phyloP scores from a whole-genome alignment of 495 filamentous ascomycete genomes.

The Articulospora tetracladia region DNA sequence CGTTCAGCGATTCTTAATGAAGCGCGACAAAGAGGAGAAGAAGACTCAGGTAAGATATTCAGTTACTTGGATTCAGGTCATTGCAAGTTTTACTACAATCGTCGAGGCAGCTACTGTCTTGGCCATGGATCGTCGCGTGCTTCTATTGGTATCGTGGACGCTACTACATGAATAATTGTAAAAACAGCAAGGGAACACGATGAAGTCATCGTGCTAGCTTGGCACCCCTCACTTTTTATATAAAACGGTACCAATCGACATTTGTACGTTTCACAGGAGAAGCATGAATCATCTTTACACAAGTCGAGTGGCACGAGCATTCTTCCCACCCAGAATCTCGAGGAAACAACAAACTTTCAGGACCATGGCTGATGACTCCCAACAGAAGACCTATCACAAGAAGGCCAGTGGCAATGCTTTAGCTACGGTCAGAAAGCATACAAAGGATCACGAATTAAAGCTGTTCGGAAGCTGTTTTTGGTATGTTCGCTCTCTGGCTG shows the following conservation, averaged over 20 bases:
- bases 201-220: not conserved
- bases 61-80: not conserved
- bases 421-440: constrained; percentile 68
- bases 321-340: not conserved
- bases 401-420: constrained; percentile 76
- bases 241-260: not conserved
- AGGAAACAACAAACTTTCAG: not conserved
- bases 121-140: too few species aligned
- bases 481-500: constrained; percentile 42
- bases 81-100: too few species aligned
- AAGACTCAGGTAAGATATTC: constrained; percentile 58
- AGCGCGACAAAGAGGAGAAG: constrained; percentile 65
- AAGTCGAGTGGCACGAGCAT: not conserved
- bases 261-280: not conserved
- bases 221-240: not conserved
- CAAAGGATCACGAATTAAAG: constrained; percentile 68
- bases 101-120: too few species aligned
- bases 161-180: too few species aligned
- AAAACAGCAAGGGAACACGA: not conserved
- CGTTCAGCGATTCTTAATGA: constrained; percentile 62
- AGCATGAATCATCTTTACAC: not conserved
- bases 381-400: constrained; percentile 78
- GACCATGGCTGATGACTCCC: constrained; percentile 20
- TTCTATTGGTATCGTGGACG: too few species aligned
- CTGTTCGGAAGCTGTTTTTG: constrained; percentile 91